Conservation (phyloP, 148 eudicot species). For the Rhododendron vialii region DNA sequence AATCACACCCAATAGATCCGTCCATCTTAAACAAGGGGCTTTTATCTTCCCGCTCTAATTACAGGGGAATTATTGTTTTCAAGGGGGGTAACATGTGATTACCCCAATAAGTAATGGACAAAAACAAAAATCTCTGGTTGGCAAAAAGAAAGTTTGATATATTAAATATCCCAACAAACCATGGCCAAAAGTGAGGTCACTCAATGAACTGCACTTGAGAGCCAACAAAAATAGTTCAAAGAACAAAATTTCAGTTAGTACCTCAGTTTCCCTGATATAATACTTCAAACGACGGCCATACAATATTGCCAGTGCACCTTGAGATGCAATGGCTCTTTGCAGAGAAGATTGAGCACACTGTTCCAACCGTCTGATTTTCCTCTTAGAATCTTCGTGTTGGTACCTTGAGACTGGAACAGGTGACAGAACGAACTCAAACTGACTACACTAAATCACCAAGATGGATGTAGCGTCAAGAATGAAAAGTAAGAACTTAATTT, state of each 20-base stretch:
- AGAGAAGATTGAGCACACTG: constrained; percentile 53
- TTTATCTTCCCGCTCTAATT: no score
- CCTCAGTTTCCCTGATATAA: constrained; percentile 68
- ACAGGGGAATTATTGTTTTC: not conserved
- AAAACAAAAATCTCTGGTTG: not conserved
- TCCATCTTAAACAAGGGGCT: not conserved
- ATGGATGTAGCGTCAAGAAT: not conserved
- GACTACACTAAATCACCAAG: not conserved
- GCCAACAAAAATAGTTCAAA: constrained; percentile 1
- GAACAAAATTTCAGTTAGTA: constrained; percentile 15
- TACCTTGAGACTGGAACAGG: constrained; percentile 47
- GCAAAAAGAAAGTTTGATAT: not conserved
- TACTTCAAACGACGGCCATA: constrained; percentile 60
- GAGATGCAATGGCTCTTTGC: constrained; percentile 63
- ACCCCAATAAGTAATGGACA: not conserved
- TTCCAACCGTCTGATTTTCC: constrained; percentile 60
- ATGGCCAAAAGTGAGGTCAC: not conserved
- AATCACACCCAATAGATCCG: not conserved
- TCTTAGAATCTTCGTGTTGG: constrained; percentile 45
- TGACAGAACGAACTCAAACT: not conserved
- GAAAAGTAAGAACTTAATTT: not conserved
- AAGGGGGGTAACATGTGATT: not conserved
- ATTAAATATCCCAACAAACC: not conserved
- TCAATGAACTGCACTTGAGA: not conserved
- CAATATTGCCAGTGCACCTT: constrained; percentile 64